A percentile compares a stretch with the other conserved stretches of the same genome.
These are phyloP conservation scores for Clausena lansium DNA, from an alignment of 345 rosid species.

Conservation along the genomic window DNA sequence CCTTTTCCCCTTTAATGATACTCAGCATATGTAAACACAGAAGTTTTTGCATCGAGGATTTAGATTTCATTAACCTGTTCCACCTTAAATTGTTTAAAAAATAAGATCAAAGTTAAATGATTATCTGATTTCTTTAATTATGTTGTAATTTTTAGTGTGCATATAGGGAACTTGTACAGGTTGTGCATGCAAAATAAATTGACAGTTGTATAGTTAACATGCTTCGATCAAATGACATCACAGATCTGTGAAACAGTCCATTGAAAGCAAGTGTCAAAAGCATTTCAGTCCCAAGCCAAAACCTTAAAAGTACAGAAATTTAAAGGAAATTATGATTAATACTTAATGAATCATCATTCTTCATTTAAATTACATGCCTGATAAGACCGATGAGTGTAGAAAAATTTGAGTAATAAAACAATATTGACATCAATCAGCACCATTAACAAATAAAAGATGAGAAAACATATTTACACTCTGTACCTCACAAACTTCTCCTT, in stretches of 20 bases:
- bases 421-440: not conserved
- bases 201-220: not conserved
- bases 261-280: not conserved
- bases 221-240: not conserved
- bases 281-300: not conserved
- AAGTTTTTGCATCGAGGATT: not conserved
- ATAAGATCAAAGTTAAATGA: not conserved
- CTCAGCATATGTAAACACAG: not conserved
- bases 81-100: not conserved
- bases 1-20: not conserved
- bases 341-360: not conserved
- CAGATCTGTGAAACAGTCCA: not conserved
- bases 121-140: not conserved
- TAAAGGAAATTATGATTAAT: not conserved
- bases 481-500: slow-evolving; percentile 79
- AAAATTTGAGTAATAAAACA: too few species aligned
- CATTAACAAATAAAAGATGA: not conserved
- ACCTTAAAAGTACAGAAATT: not conserved
- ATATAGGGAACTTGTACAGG: not conserved
- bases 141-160: not conserved
- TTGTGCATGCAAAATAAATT: not conserved
- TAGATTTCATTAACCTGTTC: not conserved
- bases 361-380: not conserved
- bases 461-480: not conserved
- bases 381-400: not conserved